Evolutionary conservation across 1,284 basidiomycete species (phyloP).

Genomic region (Ceratobasidium sp.): DNA sequence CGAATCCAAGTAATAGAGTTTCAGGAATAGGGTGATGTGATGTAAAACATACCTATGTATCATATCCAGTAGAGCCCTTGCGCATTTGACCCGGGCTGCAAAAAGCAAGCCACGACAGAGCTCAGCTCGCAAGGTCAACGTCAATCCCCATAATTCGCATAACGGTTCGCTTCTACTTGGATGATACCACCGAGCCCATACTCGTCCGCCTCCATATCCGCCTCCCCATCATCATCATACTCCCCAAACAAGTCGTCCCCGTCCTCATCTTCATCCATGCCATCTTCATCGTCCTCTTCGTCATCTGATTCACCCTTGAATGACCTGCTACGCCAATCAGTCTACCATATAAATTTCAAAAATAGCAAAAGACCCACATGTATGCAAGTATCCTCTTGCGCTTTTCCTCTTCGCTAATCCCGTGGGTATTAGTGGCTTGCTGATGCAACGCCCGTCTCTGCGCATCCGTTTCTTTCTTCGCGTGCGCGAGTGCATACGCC

Average conservation of each 20-base stretch:
- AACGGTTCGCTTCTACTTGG: constrained; percentile 32
- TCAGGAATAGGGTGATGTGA: constrained; percentile 9
- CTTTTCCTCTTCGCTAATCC: constrained; percentile 34
- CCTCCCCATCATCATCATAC: constrained; percentile 11
- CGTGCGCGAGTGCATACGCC: constrained; percentile 18
- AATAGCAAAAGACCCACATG: constrained; percentile 4
- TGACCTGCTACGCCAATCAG: not conserved
- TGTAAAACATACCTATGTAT: constrained; percentile 24
- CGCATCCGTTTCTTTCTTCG: constrained; percentile 21
- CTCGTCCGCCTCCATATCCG: constrained; percentile 33
- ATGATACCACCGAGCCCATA: constrained; percentile 37
- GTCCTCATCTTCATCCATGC: constrained; percentile 30
- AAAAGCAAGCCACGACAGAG: constrained; percentile 28
- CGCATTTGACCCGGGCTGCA: constrained; percentile 7
- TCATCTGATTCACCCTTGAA: constrained; percentile 31
- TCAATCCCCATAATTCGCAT: constrained; percentile 37
- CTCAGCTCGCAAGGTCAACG: constrained; percentile 6
- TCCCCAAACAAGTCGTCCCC: constrained; percentile 27
- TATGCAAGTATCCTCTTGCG: constrained; percentile 22
- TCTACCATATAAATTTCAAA: not conserved
- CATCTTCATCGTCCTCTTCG: constrained; percentile 23
- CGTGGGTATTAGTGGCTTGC: constrained; percentile 35
- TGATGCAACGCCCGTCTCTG: constrained; percentile 8
- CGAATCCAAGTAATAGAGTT: constrained; percentile 35
- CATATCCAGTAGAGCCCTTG: constrained; percentile 5